Conservation (phyloP, 306 rosid species). For the Cucurbita argyrosperma region DNA sequence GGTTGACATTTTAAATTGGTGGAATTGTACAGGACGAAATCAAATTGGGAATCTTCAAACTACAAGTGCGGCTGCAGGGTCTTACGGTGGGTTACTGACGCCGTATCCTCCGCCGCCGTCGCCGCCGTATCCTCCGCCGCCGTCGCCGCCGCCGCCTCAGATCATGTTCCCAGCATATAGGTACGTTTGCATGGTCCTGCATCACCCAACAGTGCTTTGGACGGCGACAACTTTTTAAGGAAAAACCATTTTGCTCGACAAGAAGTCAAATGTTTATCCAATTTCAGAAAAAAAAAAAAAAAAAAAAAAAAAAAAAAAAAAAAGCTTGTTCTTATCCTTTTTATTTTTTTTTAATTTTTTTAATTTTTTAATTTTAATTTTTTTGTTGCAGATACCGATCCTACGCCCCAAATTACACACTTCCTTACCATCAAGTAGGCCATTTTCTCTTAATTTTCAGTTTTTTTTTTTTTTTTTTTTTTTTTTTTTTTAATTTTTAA, state of each 20-base stretch:
- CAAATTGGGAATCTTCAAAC: neutral
- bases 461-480: too few relatives aligned
- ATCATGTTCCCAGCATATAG: neutral
- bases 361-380: neutral
- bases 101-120: neutral
- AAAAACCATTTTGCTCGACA: neutral
- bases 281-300: neutral
- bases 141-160: neutral
- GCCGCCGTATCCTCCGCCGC: neutral
- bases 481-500: too few relatives aligned
- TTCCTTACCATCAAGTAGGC: neutral
- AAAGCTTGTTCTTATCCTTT: neutral
- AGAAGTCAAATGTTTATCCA: constrained; percentile 1
- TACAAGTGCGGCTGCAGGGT: neutral
- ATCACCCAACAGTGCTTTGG: neutral
- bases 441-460: neutral
- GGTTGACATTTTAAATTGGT: too few relatives aligned
- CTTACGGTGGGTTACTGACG: neutral
- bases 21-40: neutral
- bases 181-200: neutral
- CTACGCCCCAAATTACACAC: neutral
- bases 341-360: too few relatives aligned
- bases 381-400: constrained; percentile 6
- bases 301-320: neutral
- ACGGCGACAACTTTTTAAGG: neutral